Base-by-base conservation (phyloP, 129 eudicot species). In the Gnaphalium uliginosum region DNA sequence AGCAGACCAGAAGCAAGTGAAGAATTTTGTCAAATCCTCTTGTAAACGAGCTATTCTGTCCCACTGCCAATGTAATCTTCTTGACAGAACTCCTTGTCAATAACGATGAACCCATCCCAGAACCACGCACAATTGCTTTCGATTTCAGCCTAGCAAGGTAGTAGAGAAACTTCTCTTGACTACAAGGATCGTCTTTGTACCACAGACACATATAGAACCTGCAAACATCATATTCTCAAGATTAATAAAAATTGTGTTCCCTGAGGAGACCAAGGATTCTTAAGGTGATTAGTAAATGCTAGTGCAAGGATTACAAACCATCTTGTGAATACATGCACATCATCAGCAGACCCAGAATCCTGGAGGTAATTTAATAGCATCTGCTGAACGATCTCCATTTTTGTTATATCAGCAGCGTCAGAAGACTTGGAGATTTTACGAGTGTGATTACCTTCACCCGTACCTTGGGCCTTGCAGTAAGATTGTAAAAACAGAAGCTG, bases 21-120 rank as follows among this genome's bases (percentile, higher is more conserved):
- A 94, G 96, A 50, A 94, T 89, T 82, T 85, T 91, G 84, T 94
- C 99, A 86, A 91, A 89, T 84, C 99, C 99, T 84, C 99, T 82
- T 25, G 96, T 79, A 61, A 94, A 94, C 46, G 99, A 94, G 82
- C 83, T 91, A 65, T 87, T 85, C 68, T 87, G 99, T 68, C 93
- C 97, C 85, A 94, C 76, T 65, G 89, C 93, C 74, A 88, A 67
- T 66, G 97, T 81, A 71, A 94, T 78, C 77, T 81, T 94, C 78
- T 89, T 94, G 68, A 86, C 74, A 18, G 86, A 85, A 79, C 84
- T 87, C 83, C 99, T 91, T 15, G 89, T 84, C 89, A 91, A 76
- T 53, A 68, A 75, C 8, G 91, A 84, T 24, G 97, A 87, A 78
- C 54, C 76, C 62, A 80, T 76, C 82, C 81, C 84, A 62, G 96